phyloP scores from a whole-genome alignment of 768 basidiomycete species.

The Tephrocybe sp. region DNA sequence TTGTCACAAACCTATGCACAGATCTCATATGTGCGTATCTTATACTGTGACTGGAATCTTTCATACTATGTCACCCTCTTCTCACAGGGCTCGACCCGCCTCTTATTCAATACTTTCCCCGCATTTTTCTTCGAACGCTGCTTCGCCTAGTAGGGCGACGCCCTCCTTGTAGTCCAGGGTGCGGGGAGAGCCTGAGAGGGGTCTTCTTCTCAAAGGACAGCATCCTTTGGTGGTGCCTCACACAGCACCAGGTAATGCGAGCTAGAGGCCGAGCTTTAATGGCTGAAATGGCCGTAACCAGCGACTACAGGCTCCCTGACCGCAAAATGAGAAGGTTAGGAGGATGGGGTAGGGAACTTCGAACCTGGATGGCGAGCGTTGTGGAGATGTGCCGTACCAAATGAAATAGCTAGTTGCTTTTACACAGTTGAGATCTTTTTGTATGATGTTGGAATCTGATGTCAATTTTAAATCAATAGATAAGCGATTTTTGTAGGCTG shows the following conservation, averaged over 20 bases:
- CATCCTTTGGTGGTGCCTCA: slow-evolving; percentile 53
- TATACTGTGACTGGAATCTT: not conserved
- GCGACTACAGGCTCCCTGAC: slow-evolving; percentile 24
- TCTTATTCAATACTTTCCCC: slow-evolving; percentile 58
- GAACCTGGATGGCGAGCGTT: slow-evolving; percentile 39
- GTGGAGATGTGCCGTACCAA: slow-evolving; percentile 24
- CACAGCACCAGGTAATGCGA: slow-evolving; percentile 36
- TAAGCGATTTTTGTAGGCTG: no score
- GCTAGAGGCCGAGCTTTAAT: slow-evolving; percentile 25
- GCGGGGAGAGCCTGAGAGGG: slow-evolving; percentile 38
- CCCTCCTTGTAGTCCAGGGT: slow-evolving; percentile 48
- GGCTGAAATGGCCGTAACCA: slow-evolving; percentile 22
- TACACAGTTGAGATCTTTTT: no score
- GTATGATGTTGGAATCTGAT: no score
- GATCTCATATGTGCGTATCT: slow-evolving; percentile 51
- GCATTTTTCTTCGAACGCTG: slow-evolving; percentile 54
- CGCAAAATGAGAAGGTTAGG: slow-evolving; percentile 49
- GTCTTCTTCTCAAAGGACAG: slow-evolving; percentile 49
- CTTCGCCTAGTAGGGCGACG: slow-evolving; percentile 37
- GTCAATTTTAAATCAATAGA: no score
- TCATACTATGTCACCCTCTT: not conserved
- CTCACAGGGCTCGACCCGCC: slow-evolving; percentile 68
- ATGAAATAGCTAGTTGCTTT: not conserved
- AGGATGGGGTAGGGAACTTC: slow-evolving; percentile 47
- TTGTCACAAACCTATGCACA: slow-evolving; percentile 40